Conservation (phyloP, 164 flowering plant genomes). For the Aristolochia californica region DNA sequence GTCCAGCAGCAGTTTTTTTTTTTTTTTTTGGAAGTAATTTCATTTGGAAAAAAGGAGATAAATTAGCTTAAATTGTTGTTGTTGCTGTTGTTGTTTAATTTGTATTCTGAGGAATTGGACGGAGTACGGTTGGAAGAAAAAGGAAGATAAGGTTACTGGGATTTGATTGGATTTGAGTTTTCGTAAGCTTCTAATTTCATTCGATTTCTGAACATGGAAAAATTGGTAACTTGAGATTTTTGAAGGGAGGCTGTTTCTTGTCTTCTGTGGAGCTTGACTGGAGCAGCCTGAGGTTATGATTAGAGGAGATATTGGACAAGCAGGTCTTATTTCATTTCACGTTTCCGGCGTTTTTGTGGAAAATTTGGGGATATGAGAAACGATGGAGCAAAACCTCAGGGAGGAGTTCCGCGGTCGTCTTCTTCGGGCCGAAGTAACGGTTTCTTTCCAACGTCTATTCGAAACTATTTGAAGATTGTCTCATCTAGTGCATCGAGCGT, state of each 20-base stretch:
- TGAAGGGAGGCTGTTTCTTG: constrained; percentile 17
- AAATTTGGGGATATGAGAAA: constrained; percentile 59
- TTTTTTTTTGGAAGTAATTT: too few relatives aligned
- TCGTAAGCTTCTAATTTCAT: too few relatives aligned
- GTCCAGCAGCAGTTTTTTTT: too few relatives aligned
- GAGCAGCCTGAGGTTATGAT: constrained; percentile 37
- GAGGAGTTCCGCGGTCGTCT: constrained; percentile 24
- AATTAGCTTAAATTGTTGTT: too few relatives aligned
- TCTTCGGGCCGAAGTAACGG: constrained; percentile 26
- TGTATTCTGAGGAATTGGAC: too few relatives aligned
- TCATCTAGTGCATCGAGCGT: constrained; percentile 73
- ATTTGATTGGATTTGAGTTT: background rate
- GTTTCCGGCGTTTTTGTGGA: constrained; percentile 10
- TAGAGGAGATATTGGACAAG: constrained; percentile 13
- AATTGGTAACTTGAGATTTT: constrained; percentile 6
- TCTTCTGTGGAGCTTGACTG: constrained; percentile 7
- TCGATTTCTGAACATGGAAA: constrained; percentile 7
- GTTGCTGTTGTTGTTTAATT: too few relatives aligned
- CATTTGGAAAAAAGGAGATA: too few relatives aligned
- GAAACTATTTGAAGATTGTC: constrained; percentile 53
- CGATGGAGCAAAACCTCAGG: constrained; percentile 34
- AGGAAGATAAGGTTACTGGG: background rate
- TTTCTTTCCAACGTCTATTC: constrained; percentile 42
- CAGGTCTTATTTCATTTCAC: background rate
- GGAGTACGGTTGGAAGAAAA: background rate